Evolutionary conservation across 768 basidiomycete species (phyloP), one percentile per base, ranked within the genome.

Genomic region (Kondoa subrosea): DNA sequence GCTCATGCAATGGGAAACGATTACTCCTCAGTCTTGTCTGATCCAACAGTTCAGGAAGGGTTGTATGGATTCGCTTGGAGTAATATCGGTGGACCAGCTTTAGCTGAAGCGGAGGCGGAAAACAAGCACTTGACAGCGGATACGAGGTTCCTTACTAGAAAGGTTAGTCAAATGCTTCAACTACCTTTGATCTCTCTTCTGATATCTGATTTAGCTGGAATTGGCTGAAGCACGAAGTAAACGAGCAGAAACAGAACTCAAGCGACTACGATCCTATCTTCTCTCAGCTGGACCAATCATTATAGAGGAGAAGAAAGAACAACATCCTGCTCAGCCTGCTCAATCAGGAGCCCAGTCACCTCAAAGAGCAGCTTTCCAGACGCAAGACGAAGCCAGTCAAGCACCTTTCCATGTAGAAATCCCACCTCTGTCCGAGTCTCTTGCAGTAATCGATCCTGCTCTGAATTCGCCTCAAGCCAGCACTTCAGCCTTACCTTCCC

Each of bases 51-150:
- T 12, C 32, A 21, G 8, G 64, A 65, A 40, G 56, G 17, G 32
- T 3, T 34, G 34, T 26, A 3, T 29, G 56, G 26, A 17, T 1
- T 58, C 2, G 57, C n/a, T 33, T n/a, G 27, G 15, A 26, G 2
- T 64, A 29, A 61, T 17, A 34, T 50, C 21, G 3, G 14, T 14
- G 17, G 2, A 26, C 31, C 8, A 34, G 58, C 1, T n/a, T 3
- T 21, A 56, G 57, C 0, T 17, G 32, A 34, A 4, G 33, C 67
- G 32, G 17, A 59, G 65, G 0, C 12, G 2, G 68, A 69, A 57
- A 71, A 69, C 4, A 29, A 34, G n/a, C 65, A 65, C 30, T 58
- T 72, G 17, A 2, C 14, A 2, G 25, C 31, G 3, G 71, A 72
- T 26, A 63, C 61, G 0, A 25, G 8, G 1, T 33, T 31, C n/a